Evolutionary conservation across 148 eudicot genomes (phyloP).

Genomic region (Chenopodium berlandieri): DNA sequence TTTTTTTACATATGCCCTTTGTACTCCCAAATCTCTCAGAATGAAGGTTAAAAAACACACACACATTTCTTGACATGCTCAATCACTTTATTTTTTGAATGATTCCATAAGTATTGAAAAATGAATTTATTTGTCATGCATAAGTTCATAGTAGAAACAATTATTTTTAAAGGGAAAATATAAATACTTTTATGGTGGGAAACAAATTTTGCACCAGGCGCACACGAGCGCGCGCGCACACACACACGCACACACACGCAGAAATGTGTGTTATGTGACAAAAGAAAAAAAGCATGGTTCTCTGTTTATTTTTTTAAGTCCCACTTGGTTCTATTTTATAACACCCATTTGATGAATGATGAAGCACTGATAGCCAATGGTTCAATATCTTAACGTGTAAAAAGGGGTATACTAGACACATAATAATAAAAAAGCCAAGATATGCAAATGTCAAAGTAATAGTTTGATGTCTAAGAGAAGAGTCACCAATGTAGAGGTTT

Average conservation of each 20-base stretch:
- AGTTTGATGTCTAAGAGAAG: not conserved
- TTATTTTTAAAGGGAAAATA: too few relatives aligned
- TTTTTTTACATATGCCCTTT: not conserved
- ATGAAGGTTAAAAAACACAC: not conserved
- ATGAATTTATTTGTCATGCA: too few relatives aligned
- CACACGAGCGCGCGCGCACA: too few relatives aligned
- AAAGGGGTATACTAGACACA: not conserved
- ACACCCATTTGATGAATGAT: not conserved
- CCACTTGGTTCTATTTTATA: not conserved
- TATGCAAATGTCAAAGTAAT: not conserved
- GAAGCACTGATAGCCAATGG: not conserved
- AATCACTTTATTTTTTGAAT: too few relatives aligned
- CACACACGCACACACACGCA: too few relatives aligned
- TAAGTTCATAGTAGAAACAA: too few relatives aligned
- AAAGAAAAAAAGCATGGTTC: not conserved
- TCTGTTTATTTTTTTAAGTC: not conserved
- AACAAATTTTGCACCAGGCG: too few relatives aligned
- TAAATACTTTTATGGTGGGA: too few relatives aligned
- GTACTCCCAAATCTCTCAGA: not conserved
- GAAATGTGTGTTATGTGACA: not conserved
- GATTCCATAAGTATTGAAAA: too few relatives aligned
- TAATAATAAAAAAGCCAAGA: not conserved
- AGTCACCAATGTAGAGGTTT: not conserved
- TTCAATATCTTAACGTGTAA: not conserved
- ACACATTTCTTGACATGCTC: not conserved